phyloP scores from a whole-genome alignment of 2,329 filamentous ascomycete species.

The Epichloe uncinata region DNA sequence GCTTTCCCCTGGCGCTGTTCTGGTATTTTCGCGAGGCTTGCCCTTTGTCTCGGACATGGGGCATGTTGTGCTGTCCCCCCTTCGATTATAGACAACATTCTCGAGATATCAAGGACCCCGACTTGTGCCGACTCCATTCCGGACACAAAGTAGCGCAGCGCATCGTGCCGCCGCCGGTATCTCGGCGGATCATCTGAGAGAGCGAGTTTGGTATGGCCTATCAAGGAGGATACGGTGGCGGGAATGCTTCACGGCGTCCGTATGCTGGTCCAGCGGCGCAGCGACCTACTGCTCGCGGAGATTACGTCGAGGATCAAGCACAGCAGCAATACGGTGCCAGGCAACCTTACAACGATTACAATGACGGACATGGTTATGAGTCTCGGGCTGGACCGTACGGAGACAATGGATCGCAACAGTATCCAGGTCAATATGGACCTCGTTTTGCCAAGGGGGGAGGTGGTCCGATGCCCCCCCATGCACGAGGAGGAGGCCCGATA shows the following conservation, averaged over 20 bases:
- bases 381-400: constrained; percentile 30
- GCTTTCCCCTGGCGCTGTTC: neutral
- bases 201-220: constrained; percentile 32
- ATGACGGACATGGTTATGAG: constrained; percentile 32
- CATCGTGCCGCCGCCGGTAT: neutral
- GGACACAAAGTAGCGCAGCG: neutral
- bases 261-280: constrained; percentile 33
- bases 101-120: neutral
- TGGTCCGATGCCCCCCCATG: constrained; percentile 28
- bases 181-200: neutral
- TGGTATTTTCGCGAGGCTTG: neutral
- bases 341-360: constrained; percentile 32
- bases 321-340: constrained; percentile 22
- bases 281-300: constrained; percentile 23
- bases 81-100: neutral
- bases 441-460: constrained; percentile 28
- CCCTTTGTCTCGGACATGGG: constrained; percentile 2
- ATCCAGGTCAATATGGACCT: constrained; percentile 27
- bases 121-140: neutral
- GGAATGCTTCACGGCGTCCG: constrained; percentile 29
- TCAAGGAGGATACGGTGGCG: constrained; percentile 28
- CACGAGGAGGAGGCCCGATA: constrained; percentile 33
- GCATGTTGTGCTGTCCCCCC: neutral
- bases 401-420: constrained; percentile 16
- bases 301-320: constrained; percentile 16